These are phyloP conservation scores for Hypoxylon intermedium DNA, from an alignment of 495 filamentous ascomycete genomes.

Conservation along the genomic window DNA sequence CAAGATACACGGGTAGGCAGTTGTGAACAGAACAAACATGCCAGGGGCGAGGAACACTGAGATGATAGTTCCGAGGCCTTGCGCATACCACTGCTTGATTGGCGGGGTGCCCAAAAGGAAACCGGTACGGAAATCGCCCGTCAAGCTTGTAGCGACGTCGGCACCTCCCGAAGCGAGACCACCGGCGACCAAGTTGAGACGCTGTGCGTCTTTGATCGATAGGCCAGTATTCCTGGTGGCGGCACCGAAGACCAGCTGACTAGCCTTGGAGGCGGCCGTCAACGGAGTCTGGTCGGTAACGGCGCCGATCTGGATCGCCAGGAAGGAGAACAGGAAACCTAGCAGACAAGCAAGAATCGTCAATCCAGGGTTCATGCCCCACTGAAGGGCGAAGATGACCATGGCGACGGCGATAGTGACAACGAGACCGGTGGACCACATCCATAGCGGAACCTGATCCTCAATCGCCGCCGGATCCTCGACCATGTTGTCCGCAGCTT, in stretches of 20 bases:
- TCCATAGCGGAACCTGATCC: slow-evolving; percentile 67
- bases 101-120: slow-evolving; percentile 69
- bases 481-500: slow-evolving; percentile 46
- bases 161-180: slow-evolving; percentile 65
- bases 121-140: slow-evolving; percentile 67
- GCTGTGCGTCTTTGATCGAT: slow-evolving; percentile 57
- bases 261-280: slow-evolving; percentile 70
- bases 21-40: slow-evolving; percentile 69
- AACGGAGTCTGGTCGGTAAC: slow-evolving; percentile 69
- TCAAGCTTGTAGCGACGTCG: slow-evolving; percentile 58
- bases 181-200: slow-evolving; percentile 69
- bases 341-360: slow-evolving; percentile 67
- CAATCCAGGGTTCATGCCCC: slow-evolving; percentile 65
- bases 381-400: slow-evolving; percentile 67
- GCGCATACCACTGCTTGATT: slow-evolving; percentile 68
- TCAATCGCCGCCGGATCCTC: slow-evolving; percentile 60
- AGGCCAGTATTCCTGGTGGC: slow-evolving; percentile 61
- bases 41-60: slow-evolving; percentile 68
- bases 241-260: slow-evolving; percentile 69
- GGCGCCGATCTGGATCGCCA: slow-evolving; percentile 69
- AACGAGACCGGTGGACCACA: slow-evolving; percentile 64
- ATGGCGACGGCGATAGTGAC: slow-evolving; percentile 60
- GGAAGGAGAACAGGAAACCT: slow-evolving; percentile 72
- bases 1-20: slow-evolving; percentile 71
- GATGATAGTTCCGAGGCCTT: slow-evolving; percentile 65